Percentiles rank a stretch among this genome's conserved stretches.
Evolutionary conservation across 2,329 filamentous ascomycete genomes (phyloP).

Genomic region (Fusarium scirpi): DNA sequence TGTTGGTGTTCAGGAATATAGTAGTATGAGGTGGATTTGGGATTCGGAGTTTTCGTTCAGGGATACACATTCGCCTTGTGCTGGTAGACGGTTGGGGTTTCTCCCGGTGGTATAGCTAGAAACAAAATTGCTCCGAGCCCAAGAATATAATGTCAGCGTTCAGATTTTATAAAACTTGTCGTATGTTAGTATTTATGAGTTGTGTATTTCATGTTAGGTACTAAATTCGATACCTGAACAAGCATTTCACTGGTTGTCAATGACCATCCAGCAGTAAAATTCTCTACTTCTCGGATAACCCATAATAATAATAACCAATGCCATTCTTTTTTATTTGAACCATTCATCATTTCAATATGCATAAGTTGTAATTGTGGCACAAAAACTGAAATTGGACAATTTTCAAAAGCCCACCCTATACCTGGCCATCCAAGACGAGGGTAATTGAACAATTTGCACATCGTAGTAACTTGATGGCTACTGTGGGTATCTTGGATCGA

Average conservation of each 20-base stretch:
- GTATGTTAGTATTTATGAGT: neutral
- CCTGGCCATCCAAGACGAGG: neutral
- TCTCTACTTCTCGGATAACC: neutral
- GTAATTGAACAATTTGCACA: neutral
- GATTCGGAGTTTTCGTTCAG: constrained; percentile 6
- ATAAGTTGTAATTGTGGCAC: neutral
- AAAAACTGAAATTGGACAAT: neutral
- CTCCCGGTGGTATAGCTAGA: neutral
- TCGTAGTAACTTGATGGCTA: neutral
- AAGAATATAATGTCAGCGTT: neutral
- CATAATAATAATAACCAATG: neutral
- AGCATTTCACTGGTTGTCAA: too few relatives aligned
- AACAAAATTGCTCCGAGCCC: constrained; percentile 17
- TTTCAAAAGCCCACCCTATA: constrained; percentile 8
- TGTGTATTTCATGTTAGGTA: too few relatives aligned
- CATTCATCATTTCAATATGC: neutral
- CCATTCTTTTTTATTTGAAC: neutral
- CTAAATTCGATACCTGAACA: neutral
- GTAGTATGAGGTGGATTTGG: neutral
- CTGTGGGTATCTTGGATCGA: neutral
- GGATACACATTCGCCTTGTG: constrained; percentile 15
- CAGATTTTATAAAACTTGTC: neutral
- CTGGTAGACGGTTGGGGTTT: constrained; percentile 17
- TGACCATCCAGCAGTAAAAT: neutral
- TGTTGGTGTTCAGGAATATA: constrained; percentile 2